These are phyloP conservation scores for Halophytophthora polymorphica DNA, from an alignment of 352 stramenopile species.

Conservation along the genomic window DNA sequence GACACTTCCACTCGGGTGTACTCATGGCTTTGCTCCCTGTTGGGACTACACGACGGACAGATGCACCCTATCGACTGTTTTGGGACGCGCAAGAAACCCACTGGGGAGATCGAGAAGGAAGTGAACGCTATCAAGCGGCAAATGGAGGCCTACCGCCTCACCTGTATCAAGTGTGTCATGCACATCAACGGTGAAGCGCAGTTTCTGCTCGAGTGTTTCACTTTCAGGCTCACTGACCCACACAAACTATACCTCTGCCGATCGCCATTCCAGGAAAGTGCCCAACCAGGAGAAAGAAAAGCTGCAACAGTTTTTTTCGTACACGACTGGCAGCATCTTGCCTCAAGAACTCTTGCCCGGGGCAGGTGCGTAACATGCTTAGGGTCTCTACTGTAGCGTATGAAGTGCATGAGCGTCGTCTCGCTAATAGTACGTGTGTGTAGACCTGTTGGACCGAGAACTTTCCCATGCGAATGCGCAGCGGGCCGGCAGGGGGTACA, in stretches of 20 bases:
- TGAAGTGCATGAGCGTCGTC: constrained; percentile 1
- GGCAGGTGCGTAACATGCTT: constrained; percentile 31
- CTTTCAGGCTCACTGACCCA: not conserved
- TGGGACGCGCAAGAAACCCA: constrained; percentile 48
- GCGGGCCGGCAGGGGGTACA: constrained; percentile 31
- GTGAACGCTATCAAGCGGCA: constrained; percentile 65
- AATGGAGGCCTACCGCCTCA: constrained; percentile 59
- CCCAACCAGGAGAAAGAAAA: constrained; percentile 83
- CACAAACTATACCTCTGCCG: not conserved
- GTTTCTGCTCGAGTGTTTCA: not conserved
- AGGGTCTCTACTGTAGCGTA: not conserved
- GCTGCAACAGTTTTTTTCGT: constrained; percentile 76
- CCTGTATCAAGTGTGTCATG: constrained; percentile 42
- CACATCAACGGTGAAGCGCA: not conserved
- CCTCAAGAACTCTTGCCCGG: constrained; percentile 66
- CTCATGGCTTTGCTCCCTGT: not conserved
- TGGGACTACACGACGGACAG: constrained; percentile 14
- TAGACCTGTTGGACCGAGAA: constrained; percentile 65
- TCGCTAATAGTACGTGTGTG: not conserved
- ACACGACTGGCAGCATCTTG: constrained; percentile 63
- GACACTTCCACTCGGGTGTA: not conserved
- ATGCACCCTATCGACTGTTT: constrained; percentile 63
- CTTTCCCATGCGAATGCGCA: constrained; percentile 49
- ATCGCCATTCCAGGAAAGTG: constrained; percentile 14
- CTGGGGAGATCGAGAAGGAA: constrained; percentile 77